These are phyloP conservation scores for Cryptococcus amylolentus DNA, from an alignment of 1,284 basidiomycete genomes.

Conservation along the genomic window DNA sequence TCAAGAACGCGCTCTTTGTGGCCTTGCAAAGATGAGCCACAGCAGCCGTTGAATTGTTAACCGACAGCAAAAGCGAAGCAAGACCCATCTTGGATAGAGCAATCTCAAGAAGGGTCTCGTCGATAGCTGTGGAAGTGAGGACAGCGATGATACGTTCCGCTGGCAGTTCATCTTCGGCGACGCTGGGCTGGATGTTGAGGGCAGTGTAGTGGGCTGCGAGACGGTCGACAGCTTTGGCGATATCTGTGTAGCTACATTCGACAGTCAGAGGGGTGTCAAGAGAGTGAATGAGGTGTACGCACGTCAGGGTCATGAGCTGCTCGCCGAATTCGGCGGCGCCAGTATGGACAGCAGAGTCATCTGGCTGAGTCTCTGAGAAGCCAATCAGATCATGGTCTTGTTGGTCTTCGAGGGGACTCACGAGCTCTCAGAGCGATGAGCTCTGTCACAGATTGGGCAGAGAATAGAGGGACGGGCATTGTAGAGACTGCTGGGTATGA, in stretches of 20 bases:
- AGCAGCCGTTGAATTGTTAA: constrained; percentile 60
- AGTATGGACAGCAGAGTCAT: constrained; percentile 44
- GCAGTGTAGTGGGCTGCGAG: constrained; percentile 50
- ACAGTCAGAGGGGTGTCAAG: neutral
- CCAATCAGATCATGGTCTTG: neutral
- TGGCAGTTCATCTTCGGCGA: constrained; percentile 23
- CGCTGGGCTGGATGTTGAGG: constrained; percentile 20
- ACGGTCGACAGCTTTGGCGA: constrained; percentile 51
- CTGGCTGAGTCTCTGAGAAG: constrained; percentile 27
- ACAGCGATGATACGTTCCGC: constrained; percentile 50
- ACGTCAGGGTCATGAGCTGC: constrained; percentile 41
- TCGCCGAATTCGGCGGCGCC: constrained; percentile 47
- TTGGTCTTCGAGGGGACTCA: constrained; percentile 16
- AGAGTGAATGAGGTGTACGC: constrained; percentile 7
- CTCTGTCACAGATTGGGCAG: constrained; percentile 40
- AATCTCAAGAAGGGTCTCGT: constrained; percentile 54
- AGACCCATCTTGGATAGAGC: constrained; percentile 54
- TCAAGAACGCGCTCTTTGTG: constrained; percentile 54
- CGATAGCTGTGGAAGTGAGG: constrained; percentile 51
- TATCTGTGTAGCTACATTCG: constrained; percentile 40
- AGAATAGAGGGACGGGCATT: constrained; percentile 39
- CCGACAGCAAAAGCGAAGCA: constrained; percentile 54
- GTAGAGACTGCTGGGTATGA: neutral
- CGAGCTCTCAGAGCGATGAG: constrained; percentile 41
- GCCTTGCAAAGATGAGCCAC: constrained; percentile 57